Evolutionary conservation across 257 asterid genomes (phyloP), one percentile per base, ranked within the genome.

Genomic region (Penstemon davidsonii): DNA sequence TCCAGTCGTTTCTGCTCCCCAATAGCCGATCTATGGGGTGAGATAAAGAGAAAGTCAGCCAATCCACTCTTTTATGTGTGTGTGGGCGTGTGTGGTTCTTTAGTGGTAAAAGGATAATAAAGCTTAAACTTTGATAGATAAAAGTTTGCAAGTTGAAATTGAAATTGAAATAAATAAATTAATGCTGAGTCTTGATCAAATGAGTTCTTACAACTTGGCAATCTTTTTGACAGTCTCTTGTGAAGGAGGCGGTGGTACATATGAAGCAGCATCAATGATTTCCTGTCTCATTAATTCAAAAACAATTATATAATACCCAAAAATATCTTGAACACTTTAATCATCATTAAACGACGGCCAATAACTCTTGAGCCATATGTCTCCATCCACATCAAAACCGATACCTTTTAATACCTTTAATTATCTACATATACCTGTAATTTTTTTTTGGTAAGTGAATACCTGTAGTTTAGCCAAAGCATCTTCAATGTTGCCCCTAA

Each of bases 181-280:
- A 5, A 62, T 43, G 46, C 53, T 25, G 33, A 19, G 19, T 55
- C 60, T 38, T 54, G 66, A 56, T 7, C 12, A 59, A 61, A 63
- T 50, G 51, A 82, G 59, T 46, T 57, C 97, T 88, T 87, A 94
- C 99, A 94, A 66, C 75, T 82, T 79, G 12, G 71, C 55, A 36
- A 94, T 87, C 85, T 78, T 87, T 78, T 81, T 86, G 65, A 81
- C 79, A 3, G 86, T 85, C 84, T 88, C 96, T 79, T 79, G 81
- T 47, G 99, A 84, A 74, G 96, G 99, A 77, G 96, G 93, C 25
- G 86, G 88, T 5, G 99, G 96, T 37, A 86, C 96, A 66, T 94
- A 94, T 2, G 96, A 87, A 65, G 99, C 99, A 71, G 85, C 95
- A 68, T 94, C 96, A 56, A 94, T 87, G 73, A 94, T 94, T 56